Evolutionary conservation across 495 filamentous ascomycete species (phyloP).

Genomic region (Daldinia childiae): DNA sequence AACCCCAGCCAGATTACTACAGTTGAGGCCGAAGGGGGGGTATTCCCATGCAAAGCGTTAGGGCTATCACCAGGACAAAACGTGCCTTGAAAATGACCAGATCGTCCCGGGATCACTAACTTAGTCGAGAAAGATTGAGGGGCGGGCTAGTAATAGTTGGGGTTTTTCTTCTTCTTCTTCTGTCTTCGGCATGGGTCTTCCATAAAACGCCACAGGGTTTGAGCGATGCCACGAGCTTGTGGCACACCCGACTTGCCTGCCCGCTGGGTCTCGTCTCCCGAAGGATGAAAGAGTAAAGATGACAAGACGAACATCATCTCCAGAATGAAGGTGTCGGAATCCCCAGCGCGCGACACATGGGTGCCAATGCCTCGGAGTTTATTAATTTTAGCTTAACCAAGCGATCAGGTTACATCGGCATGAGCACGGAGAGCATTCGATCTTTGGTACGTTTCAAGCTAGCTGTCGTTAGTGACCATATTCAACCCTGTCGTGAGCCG

Average conservation of each 20-base stretch:
- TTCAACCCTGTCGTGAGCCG: slow-evolving; percentile 43
- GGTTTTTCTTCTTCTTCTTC: slow-evolving; percentile 6
- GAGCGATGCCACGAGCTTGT: slow-evolving; percentile 29
- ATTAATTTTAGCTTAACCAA: slow-evolving; percentile 41
- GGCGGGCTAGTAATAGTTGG: slow-evolving; percentile 28
- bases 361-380: slow-evolving; percentile 43
- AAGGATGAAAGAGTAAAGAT: slow-evolving; percentile 3
- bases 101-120: slow-evolving; percentile 43
- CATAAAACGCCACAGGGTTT: slow-evolving; percentile 35
- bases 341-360: slow-evolving; percentile 34
- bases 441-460: slow-evolving; percentile 47
- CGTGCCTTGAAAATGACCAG: slow-evolving; percentile 42
- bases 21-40: slow-evolving; percentile 12
- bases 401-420: slow-evolving; percentile 46
- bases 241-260: slow-evolving; percentile 19
- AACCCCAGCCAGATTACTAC: slow-evolving; percentile 40
- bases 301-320: slow-evolving; percentile 13
- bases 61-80: slow-evolving; percentile 42
- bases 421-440: slow-evolving; percentile 43
- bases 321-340: slow-evolving; percentile 20
- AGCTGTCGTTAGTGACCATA: slow-evolving; percentile 41
- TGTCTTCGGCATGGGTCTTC: slow-evolving; percentile 25
- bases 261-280: slow-evolving; percentile 4
- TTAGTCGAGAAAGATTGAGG: slow-evolving; percentile 41
- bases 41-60: slow-evolving; percentile 34